Evolutionary conservation across 768 basidiomycete species (phyloP).

Genomic region (Kwoniella dejecticola): DNA sequence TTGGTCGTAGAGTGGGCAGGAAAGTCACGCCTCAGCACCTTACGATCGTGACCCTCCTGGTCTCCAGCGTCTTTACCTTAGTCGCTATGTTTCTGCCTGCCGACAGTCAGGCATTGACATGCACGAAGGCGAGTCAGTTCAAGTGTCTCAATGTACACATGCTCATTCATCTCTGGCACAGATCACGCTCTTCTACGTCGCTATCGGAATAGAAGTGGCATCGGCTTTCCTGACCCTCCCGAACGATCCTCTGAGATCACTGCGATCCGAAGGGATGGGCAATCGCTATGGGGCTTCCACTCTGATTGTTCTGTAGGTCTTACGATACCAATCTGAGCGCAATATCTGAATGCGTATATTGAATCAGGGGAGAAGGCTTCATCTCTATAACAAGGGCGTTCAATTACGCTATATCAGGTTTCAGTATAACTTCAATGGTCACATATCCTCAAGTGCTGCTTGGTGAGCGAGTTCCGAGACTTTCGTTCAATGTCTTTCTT

Average conservation of each 20-base stretch:
- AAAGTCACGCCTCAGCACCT: constrained; percentile 6
- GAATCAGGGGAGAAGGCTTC: constrained; percentile 51
- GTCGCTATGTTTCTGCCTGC: constrained; percentile 24
- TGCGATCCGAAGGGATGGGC: constrained; percentile 20
- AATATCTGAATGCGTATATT: background rate
- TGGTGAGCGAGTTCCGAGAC: too few relatives aligned
- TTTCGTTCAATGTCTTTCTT: too few relatives aligned
- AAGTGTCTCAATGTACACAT: background rate
- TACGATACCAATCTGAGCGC: background rate
- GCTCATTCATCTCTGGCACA: background rate
- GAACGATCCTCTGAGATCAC: background rate
- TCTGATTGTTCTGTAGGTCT: constrained; percentile 43
- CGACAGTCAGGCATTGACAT: constrained; percentile 1
- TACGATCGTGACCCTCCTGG: constrained; percentile 6
- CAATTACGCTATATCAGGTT: constrained; percentile 35
- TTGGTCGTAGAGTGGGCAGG: constrained; percentile 21
- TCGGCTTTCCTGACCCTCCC: constrained; percentile 14
- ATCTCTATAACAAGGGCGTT: constrained; percentile 38
- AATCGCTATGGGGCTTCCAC: constrained; percentile 45
- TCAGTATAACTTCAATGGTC: constrained; percentile 20
- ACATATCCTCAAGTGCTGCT: constrained; percentile 41
- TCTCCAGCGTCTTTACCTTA: constrained; percentile 25
- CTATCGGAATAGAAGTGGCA: constrained; percentile 29
- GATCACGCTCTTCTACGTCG: constrained; percentile 36
- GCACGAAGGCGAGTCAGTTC: constrained; percentile 29